Percentiles rank a stretch among this genome's conserved stretches.
Conservation (phyloP, 2,329 filamentous ascomycete species). For the Berkeleyomyces rouxiae region DNA sequence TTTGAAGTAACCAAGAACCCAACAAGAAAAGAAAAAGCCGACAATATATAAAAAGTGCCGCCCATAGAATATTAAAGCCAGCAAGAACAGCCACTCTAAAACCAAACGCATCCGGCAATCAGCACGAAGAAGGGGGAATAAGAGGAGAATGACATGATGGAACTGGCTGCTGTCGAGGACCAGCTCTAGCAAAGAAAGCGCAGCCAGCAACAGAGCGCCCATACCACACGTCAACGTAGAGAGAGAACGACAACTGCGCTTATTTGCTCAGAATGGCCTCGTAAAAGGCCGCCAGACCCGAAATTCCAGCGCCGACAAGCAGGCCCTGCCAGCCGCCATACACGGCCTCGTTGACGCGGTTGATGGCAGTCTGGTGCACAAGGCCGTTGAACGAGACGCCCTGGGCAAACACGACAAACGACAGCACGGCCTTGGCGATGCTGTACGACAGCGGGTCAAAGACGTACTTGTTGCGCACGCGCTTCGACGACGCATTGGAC, state of each 20-base stretch:
- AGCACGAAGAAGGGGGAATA: neutral
- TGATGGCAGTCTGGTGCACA: constrained; percentile 41
- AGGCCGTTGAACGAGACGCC: constrained; percentile 46
- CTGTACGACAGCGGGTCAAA: constrained; percentile 85
- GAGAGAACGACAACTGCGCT: neutral
- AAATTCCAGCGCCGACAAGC: constrained; percentile 51
- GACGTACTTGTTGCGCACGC: constrained; percentile 34
- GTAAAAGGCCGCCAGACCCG: constrained; percentile 54
- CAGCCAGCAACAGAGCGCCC: neutral
- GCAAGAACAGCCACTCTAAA: neutral
- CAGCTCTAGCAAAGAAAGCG: neutral
- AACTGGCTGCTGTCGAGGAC: neutral
- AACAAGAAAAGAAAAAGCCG: neutral
- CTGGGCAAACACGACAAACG: constrained; percentile 65
- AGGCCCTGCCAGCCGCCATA: constrained; percentile 57
- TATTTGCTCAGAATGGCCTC: constrained; percentile 61
- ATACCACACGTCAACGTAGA: neutral
- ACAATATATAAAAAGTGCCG: neutral
- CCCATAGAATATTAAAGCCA: constrained; percentile 4
- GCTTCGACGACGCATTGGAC: constrained; percentile 22
- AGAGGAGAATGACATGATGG: neutral
- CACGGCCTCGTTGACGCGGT: constrained; percentile 46
- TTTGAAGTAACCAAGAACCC: neutral
- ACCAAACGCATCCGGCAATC: neutral
- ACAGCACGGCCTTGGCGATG: constrained; percentile 66